phyloP scores from a whole-genome alignment of 495 filamentous ascomycete genomes.

The Parathielavia hyrcaniae region DNA sequence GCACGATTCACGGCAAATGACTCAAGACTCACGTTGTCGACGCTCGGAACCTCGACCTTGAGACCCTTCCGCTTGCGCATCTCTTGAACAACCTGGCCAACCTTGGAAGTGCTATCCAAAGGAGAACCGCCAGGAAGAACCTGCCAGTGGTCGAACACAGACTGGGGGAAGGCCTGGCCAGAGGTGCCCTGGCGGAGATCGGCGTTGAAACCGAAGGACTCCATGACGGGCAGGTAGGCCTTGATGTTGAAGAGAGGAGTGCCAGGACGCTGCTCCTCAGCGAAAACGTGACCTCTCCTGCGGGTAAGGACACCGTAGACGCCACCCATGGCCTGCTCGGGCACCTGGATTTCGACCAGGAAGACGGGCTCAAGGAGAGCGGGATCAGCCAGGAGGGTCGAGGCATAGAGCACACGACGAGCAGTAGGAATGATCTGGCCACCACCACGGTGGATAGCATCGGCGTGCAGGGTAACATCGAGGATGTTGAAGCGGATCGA shows the following conservation, averaged over 20 bases:
- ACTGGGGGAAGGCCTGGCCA: slow-evolving; percentile 98
- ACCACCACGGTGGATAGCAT: slow-evolving; percentile 99
- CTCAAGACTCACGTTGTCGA: slow-evolving; percentile 76
- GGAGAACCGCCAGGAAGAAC: slow-evolving; percentile 89
- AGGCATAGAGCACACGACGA: slow-evolving; percentile 94
- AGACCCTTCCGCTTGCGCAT: slow-evolving; percentile 99
- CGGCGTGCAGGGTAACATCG: slow-evolving; percentile 98
- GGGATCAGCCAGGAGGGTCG: slow-evolving; percentile 83
- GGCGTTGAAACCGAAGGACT: slow-evolving; percentile 99
- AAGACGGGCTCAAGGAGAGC: slow-evolving; percentile 93
- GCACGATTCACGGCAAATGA: neutral
- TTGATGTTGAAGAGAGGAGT: slow-evolving; percentile 99
- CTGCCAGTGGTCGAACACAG: slow-evolving; percentile 98
- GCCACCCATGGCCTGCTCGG: slow-evolving; percentile 98
- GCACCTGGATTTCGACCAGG: slow-evolving; percentile 98
- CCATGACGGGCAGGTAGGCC: slow-evolving; percentile 98
- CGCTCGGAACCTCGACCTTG: slow-evolving; percentile 85
- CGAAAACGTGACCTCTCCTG: slow-evolving; percentile 96
- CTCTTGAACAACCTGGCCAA: slow-evolving; percentile 73
- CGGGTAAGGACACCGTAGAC: slow-evolving; percentile 99
- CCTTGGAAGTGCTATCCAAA: slow-evolving; percentile 77
- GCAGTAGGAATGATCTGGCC: slow-evolving; percentile 97
- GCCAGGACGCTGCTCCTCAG: slow-evolving; percentile 94
- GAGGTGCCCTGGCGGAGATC: slow-evolving; percentile 90
- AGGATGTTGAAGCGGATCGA: slow-evolving; percentile 96